Evolutionary conservation across 805 yeast species (phyloP), one percentile per base, ranked within the genome.

Genomic region (Candida rishiriensis): DNA sequence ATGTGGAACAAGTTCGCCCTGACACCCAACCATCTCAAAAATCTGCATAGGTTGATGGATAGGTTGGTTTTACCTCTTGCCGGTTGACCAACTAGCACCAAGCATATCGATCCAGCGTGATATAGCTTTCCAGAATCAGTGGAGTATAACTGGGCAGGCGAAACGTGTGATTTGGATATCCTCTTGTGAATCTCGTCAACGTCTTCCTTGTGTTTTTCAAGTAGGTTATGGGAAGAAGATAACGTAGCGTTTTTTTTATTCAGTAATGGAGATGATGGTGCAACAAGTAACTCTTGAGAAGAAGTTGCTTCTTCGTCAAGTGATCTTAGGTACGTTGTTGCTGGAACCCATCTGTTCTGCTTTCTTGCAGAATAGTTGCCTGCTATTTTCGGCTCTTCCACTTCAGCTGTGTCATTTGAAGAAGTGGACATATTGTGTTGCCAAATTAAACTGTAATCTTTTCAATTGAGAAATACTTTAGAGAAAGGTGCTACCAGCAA

Each of bases 1-100:
- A 90, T 76, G 65, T 91, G 98, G 68, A 88, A 91, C 28, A 88
- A 80, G 55, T 88, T 90, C 1, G 97, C 83, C 57, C 86, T 83
- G 16, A 93, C 98, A 5, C 99, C 99, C 37, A 93, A 71, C 99
- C 99, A 93, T 56, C 97, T 76, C 53, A 95, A 71, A 63, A 90
- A 93, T 46, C 99, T 76, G 3, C 97, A 88, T 51, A 93, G 73
- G 12, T 96, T 83, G 34, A 91, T 97, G 6, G 97, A 85, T 40
- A 91, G 72, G 61, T 89, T 88, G 1, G 99, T 93, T 62, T 93
- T 93, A 2, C 98, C 97, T 39, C 98, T 75, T 1, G 97, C 98
- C 2, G 99, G 98, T 47, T 90, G 72, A 0, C 99, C 99, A 4
- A 87, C 91, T 53, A 93, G 73, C 3, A 85, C 88, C 42, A 93